Conservation (phyloP, 2,329 filamentous ascomycete genomes). For the Curvularia sp. region DNA sequence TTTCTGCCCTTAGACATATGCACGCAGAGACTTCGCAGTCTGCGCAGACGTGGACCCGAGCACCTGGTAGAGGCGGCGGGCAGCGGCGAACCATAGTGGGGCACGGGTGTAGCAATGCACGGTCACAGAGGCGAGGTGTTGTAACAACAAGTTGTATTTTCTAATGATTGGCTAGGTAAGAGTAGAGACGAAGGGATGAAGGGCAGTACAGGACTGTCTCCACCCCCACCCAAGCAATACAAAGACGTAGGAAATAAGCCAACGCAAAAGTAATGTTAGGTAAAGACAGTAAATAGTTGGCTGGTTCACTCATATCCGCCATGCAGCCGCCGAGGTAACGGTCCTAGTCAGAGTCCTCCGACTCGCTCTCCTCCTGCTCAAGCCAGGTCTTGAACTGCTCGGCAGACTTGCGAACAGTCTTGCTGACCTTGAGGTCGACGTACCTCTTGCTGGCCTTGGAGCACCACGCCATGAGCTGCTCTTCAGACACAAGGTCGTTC, state of each 20-base stretch:
- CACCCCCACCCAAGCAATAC: conserved; percentile 7
- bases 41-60: conserved; percentile 19
- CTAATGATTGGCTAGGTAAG: conserved; percentile 23
- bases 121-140: conserved; percentile 8
- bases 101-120: conserved; percentile 16
- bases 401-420: conserved; percentile 94
- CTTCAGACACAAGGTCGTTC: conserved; percentile 86
- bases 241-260: conserved; percentile 11
- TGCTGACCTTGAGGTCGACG: conserved; percentile 84
- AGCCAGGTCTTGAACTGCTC: conserved; percentile 96
- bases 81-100: conserved; percentile 14
- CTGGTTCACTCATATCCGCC: conserved; percentile 11
- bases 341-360: conserved; percentile 40
- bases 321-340: background rate
- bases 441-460: conserved; percentile 98
- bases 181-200: conserved; percentile 18
- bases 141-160: conserved; percentile 17
- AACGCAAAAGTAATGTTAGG: conserved; percentile 15
- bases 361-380: conserved; percentile 73
- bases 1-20: background rate
- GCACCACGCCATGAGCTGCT: conserved; percentile 89
- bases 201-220: conserved; percentile 15
- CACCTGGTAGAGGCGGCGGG: conserved; percentile 19
- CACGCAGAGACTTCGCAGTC: conserved; percentile 24
- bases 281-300: conserved; percentile 20